Evolutionary conservation across 2,329 filamentous ascomycete species (phyloP), one percentile per base, ranked within the genome.

Genomic region (Talaromyces islandicus): DNA sequence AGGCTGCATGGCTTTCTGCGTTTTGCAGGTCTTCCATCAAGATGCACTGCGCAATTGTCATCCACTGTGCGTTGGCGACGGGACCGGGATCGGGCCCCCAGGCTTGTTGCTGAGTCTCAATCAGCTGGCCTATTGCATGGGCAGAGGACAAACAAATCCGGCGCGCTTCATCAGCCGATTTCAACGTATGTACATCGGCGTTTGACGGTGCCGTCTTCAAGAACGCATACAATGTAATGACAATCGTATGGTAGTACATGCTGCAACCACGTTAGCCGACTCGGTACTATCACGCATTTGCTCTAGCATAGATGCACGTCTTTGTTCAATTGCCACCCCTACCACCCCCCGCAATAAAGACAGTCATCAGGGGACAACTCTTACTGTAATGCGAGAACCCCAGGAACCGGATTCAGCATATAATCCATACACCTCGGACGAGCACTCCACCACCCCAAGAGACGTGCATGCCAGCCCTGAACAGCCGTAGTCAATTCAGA

Each of bases 51-150:
- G 65, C 64, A 10, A 67, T 65, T 14, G 64, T 68, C 11, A 68
- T 56, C 59, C 68, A 71, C 14, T 72, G 69, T 12, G 64, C 63
- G 52, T 66, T 67, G 58, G 58, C 68, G 64, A 56, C n/a, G 50
- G 68, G 59, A 60, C 64, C 68, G 64, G 67, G 51, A 64, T 71
- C 69, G 14, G 66, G 63, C 19, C 71, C 69, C 70, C 70, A 73
- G 21, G 66, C 64, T n/a, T 62, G 48, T 21, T 67, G 69, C 43
- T 69, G 68, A 14, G 63, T 60, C n/a, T 63, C 64, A 24, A 69
- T 61, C 10, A 73, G 63, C 12, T 64, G 32, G 21, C 66, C 63
- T 4, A 72, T 66, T 6, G 58, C 62, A 29, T 65, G 65, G 6
- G 69, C 66, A 12, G 64, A 66, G 0, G 60, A 52, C 21, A 69